Conservation (phyloP, 2,329 filamentous ascomycete genomes). For the Aspergillus felis region DNA sequence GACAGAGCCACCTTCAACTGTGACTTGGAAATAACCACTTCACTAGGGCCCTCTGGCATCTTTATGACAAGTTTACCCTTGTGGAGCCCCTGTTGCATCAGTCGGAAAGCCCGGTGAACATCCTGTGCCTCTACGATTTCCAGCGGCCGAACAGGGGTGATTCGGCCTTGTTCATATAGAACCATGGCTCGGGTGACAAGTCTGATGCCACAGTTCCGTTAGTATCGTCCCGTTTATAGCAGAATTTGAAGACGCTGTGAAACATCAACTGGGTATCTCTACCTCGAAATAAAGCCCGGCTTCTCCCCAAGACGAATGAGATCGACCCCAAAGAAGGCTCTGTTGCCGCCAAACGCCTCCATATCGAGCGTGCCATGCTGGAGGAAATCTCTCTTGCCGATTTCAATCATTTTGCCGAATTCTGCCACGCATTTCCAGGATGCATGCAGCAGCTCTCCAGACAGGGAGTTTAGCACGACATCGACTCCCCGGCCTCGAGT, state of each 20-base stretch:
- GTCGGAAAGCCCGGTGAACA: slow-evolving; percentile 36
- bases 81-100: slow-evolving; percentile 40
- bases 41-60: not conserved
- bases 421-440: slow-evolving; percentile 20
- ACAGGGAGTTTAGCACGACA: slow-evolving; percentile 15
- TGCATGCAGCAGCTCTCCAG: slow-evolving; percentile 14
- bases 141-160: slow-evolving; percentile 6
- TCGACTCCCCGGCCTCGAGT: slow-evolving; percentile 7
- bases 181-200: not conserved
- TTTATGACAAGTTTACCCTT: slow-evolving; percentile 42
- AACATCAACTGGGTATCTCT: not conserved
- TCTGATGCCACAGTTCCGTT: too few relatives aligned
- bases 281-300: not conserved
- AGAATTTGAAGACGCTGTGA: too few relatives aligned
- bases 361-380: slow-evolving; percentile 2
- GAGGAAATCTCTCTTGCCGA: slow-evolving; percentile 11
- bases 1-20: not conserved
- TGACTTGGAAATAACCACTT: not conserved
- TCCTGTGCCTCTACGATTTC: slow-evolving; percentile 17
- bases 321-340: slow-evolving; percentile 8
- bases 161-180: not conserved
- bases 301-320: not conserved
- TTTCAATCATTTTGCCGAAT: slow-evolving; percentile 9
- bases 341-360: slow-evolving; percentile 5
- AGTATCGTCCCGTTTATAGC: too few relatives aligned